These are phyloP conservation scores for Sporothrix sp. DNA, from an alignment of 2,329 filamentous ascomycete genomes.

Conservation along the genomic window DNA sequence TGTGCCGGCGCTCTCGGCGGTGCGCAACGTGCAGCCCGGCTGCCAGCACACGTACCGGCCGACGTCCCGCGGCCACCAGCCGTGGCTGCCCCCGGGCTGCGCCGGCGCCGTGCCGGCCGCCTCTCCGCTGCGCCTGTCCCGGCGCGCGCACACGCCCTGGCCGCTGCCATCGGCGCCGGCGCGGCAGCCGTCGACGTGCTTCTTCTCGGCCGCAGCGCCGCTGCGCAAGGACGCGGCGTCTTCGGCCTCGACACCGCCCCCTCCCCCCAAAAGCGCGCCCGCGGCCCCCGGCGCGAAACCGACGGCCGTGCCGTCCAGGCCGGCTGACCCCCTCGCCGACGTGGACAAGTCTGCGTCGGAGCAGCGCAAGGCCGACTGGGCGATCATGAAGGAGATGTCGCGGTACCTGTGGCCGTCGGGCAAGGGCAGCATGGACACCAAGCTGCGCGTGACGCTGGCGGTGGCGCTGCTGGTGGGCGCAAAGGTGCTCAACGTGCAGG, in stretches of 20 bases:
- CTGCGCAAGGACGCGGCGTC: neutral
- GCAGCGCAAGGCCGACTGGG: slow-evolving; percentile 95
- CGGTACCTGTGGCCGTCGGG: slow-evolving; percentile 94
- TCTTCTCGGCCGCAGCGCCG: slow-evolving; percentile 1
- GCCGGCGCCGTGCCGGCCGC: neutral
- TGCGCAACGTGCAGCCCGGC: slow-evolving; percentile 5
- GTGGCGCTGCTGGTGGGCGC: slow-evolving; percentile 75
- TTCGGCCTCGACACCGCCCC: neutral
- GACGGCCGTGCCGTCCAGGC: neutral
- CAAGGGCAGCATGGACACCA: slow-evolving; percentile 73
- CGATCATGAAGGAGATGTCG: slow-evolving; percentile 96
- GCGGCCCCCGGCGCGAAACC: neutral
- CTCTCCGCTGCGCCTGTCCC: neutral
- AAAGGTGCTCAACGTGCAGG: slow-evolving; percentile 94
- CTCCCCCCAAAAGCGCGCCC: neutral
- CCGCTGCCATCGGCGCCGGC: neutral
- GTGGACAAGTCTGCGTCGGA: slow-evolving; percentile 66
- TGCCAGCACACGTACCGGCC: slow-evolving; percentile 3
- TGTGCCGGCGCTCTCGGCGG: slow-evolving; percentile 14
- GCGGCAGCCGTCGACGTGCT: slow-evolving; percentile 4
- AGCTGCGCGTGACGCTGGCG: slow-evolving; percentile 77
- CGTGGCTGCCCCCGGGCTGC: neutral
- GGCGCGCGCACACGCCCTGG: neutral
- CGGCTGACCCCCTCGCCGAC: slow-evolving; percentile 47
- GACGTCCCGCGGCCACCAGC: neutral